Percentiles rank a stretch among this genome's conserved stretches.
Evolutionary conservation across 2,329 filamentous ascomycete species (phyloP).

Genomic region (Arthrobotrys entomopaga): DNA sequence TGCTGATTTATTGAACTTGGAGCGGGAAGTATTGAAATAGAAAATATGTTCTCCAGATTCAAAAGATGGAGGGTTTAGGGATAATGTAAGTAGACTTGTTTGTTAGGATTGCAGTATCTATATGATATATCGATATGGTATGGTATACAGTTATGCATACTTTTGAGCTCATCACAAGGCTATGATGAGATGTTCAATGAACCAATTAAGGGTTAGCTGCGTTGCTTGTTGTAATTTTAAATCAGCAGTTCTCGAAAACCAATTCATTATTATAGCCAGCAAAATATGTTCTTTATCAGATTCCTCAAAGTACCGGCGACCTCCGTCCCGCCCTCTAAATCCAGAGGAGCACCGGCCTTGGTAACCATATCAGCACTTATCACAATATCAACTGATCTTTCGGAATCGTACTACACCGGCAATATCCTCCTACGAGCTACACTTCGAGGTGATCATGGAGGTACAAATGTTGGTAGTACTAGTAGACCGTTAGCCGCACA

Average conservation of each 20-base stretch:
- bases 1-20: no score
- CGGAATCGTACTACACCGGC: constrained; percentile 67
- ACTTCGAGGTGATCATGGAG: constrained; percentile 41
- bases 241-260: constrained; percentile 1
- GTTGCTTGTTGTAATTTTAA: not conserved
- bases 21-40: no score
- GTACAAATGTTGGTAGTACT: constrained; percentile 5
- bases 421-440: constrained; percentile 53
- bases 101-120: no score
- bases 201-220: no score
- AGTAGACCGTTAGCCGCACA: constrained; percentile 43
- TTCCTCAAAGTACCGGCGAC: constrained; percentile 73
- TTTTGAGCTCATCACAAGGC: no score
- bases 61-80: no score
- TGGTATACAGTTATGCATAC: no score
- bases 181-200: no score
- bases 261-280: not conserved
- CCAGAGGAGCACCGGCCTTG: constrained; percentile 60
- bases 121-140: no score
- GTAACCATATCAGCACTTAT: constrained; percentile 67
- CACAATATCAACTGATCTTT: constrained; percentile 75
- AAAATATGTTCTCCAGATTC: no score
- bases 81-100: no score
- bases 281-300: constrained; percentile 72
- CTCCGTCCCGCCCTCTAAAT: constrained; percentile 60